Evolutionary conservation across 257 asterid genomes (phyloP), one percentile per base, ranked within the genome.

Genomic region (Verbena officinalis): DNA sequence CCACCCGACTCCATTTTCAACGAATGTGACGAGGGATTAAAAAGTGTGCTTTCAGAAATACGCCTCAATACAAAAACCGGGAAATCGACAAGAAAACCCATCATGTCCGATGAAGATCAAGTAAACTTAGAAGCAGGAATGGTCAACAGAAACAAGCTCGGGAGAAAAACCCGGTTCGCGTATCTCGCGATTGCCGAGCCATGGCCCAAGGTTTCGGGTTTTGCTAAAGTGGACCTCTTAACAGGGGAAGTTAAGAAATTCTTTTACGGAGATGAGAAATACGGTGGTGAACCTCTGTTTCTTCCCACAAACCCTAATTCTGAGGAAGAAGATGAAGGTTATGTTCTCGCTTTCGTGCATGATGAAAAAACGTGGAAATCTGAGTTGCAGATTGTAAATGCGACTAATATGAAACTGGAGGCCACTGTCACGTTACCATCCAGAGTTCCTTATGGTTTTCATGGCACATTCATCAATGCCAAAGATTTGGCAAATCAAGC

Each of bases 191-290:
- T 94, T 19, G 96, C 99, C 0, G 99, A 94, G 77, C 99, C 99
- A 0, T 94, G 99, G 99, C 99, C 99, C 9, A 94, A 88, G 67
- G 99, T 94, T 0, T 94, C 97, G 4, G 99, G 99, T 1, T 88
- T 88, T 12, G 99, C 99, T 0, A 94, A 94, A 36, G 99, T 94
- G 4, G 95, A 94, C 71, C 81, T 94, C 10, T 83, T 67, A 16
- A 90, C 79, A 0, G 97, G 99, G 0, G 86, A 80, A 53, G 96
- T 90, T 3, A 57, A 72, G 1, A 94, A 94, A 69, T 81, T 75
- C 74, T 72, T 81, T 22, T 94, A 94, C 10, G 99, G 99, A 0
- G 83, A 90, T 0, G 85, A 81, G 2, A 94, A 90, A 27, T 94
- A 70, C 39, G 97, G 99, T 7, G 99, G 99, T 0, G 99, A 94